Evolutionary conservation across 306 rosid species (phyloP).

Genomic region (Rosa lucieae): DNA sequence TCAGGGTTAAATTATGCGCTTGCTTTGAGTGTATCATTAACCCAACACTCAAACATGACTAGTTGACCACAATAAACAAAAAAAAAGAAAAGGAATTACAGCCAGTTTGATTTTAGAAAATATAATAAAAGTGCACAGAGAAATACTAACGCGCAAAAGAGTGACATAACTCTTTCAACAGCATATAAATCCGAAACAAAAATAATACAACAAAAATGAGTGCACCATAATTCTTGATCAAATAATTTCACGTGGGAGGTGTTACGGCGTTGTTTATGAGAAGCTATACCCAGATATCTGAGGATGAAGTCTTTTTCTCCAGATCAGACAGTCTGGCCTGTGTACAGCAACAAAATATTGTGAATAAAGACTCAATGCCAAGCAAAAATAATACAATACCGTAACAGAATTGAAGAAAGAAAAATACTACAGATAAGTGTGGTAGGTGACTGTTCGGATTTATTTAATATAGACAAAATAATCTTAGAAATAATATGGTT

Average conservation of each 20-base stretch:
- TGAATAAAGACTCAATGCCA: background rate
- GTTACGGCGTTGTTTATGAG: background rate
- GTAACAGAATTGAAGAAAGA: background rate
- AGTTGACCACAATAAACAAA: background rate
- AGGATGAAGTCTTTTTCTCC: slow-evolving; percentile 54
- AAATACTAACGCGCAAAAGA: background rate
- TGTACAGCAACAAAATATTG: slow-evolving; percentile 14
- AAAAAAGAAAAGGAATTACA: background rate
- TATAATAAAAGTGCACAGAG: background rate
- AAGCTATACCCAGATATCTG: slow-evolving; percentile 50
- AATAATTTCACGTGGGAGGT: background rate
- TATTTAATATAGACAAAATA: no score
- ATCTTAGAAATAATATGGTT: background rate
- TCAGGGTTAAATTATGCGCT: no score
- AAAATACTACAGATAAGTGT: background rate
- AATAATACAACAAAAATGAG: background rate
- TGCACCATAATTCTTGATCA: background rate
- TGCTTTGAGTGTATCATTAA: no score
- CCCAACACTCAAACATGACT: background rate
- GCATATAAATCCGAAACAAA: background rate
- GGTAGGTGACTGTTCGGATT: background rate
- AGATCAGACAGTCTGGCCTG: slow-evolving; percentile 64
- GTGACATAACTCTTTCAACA: background rate
- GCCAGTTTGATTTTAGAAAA: background rate
- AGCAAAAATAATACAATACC: background rate